Evolutionary conservation across 1,139 yeast genomes (phyloP).

Genomic region (Groenewaldozyma auringiensis): DNA sequence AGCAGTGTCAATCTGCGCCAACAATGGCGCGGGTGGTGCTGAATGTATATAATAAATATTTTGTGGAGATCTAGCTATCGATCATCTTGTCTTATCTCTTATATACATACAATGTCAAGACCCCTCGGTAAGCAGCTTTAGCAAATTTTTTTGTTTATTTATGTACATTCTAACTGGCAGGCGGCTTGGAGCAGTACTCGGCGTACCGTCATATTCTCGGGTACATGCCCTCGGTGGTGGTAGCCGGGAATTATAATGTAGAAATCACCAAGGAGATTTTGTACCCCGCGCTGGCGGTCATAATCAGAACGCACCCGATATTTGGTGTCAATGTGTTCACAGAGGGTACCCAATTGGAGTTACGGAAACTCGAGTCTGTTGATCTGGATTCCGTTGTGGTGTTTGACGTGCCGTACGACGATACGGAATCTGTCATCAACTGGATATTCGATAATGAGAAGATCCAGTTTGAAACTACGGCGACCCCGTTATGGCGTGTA

Average conservation of each 20-base stretch:
- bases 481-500: conserved; percentile 19
- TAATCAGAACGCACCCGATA: conserved; percentile 11
- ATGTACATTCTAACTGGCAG: conserved; percentile 8
- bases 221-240: conserved; percentile 15
- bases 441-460: conserved; percentile 7
- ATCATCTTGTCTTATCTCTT: too few species aligned
- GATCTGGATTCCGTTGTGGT: conserved; percentile 13
- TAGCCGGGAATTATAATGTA: conserved; percentile 15
- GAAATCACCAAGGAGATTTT: conserved; percentile 10
- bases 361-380: conserved; percentile 7
- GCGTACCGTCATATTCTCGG: conserved; percentile 11
- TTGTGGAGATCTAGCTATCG: too few species aligned
- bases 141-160: too few species aligned
- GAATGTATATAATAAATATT: too few species aligned
- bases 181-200: conserved; percentile 15
- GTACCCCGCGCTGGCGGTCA: conserved; percentile 13
- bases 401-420: conserved; percentile 5
- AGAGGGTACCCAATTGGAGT: conserved; percentile 4
- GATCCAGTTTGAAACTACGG: conserved; percentile 10
- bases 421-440: conserved; percentile 10
- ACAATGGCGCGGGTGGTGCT: too few species aligned
- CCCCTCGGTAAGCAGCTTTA: too few species aligned
- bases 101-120: too few species aligned
- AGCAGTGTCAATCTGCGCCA: too few species aligned
- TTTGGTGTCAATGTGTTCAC: conserved; percentile 11